Base-by-base conservation (phyloP, 208 protist species). In the Trypanosoma mega region DNA sequence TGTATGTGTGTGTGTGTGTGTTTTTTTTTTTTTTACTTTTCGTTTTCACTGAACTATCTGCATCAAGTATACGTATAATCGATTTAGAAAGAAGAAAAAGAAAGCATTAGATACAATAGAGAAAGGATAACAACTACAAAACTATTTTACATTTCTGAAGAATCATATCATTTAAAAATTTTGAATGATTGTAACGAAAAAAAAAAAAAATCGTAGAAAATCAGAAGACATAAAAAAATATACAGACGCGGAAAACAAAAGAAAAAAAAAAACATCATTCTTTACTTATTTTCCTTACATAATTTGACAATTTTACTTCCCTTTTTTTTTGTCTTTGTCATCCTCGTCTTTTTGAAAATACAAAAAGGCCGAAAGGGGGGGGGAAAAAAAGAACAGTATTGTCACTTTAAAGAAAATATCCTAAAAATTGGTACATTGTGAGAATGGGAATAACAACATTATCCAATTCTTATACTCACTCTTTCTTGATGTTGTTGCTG, bases 321-420 rank as follows among this genome's bases (percentile, higher is more conserved):
- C 27, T 44, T 33, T 64, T 54, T 45, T 64, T 54, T 64, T 7
- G 18, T 54, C 14, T 55, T 43, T 43, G 21, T 55, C 9, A 33
- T 55, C 8, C 2, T 29, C 2, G 6, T 43, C 29, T 29, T 29
- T 55, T 55, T 18, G 24, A 23, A 1, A 23, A 29, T 23, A 48
- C 11, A 48, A n/a, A n/a, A n/a, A n/a, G n/a, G n/a, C n/a, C n/a
- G n/a, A n/a, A n/a, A n/a, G n/a, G n/a, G n/a, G n/a, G n/a, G n/a
- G n/a, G n/a, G n/a, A n/a, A n/a, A n/a, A n/a, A n/a, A n/a, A n/a
- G n/a, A n/a, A n/a, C n/a, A n/a, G n/a, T n/a, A n/a, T n/a, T n/a
- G n/a, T n/a, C n/a, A n/a, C n/a, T n/a, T n/a, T n/a, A n/a, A n/a
- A n/a, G n/a, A n/a, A n/a, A n/a, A n/a, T n/a, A n/a, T n/a, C n/a